Evolutionary conservation across 345 rosid species (phyloP), one percentile per base, ranked within the genome.

Genomic region (Eucalyptus grandis): DNA sequence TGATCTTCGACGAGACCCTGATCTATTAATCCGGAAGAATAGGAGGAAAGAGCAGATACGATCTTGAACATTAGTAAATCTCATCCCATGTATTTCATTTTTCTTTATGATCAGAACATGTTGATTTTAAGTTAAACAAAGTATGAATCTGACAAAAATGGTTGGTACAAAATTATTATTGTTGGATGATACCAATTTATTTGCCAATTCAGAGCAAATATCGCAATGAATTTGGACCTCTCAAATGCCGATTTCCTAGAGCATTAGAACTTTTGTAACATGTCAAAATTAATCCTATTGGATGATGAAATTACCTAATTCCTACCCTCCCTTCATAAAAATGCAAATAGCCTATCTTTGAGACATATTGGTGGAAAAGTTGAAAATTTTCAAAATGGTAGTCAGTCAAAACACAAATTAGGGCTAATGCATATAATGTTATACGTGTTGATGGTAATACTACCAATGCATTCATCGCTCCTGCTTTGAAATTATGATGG

Each of bases 391-490:
- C 83, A 77, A 40, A 72, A 77, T 37, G 27, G 0, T 77, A 77
- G 47, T 77, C 46, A 40, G 47, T 77, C 47, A 9, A 77, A 77
- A 77, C 2, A 30, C 27, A 77, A 77, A 21, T 37, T 21, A 40
- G 83, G 46, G 82, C 47, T 21, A 22, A 37, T 19, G 13, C 5
- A 37, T 72, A 72, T 37, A 37, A 1, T 44, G 1, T 67, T 10
- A 31, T n/a, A 31, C 30, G 62, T 49, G 81, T 17, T n/a, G 83
- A 37, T 69, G 2, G 30, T 27, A 80, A 24, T 12, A 85, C 0
- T 72, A 94, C 96, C 93, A 94, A 47, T 16, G 96, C 92, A 89
- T 94, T 94, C 90, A 92, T 72, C n/a, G 96, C 94, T 87, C 96
- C 96, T 26, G 96, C 95, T 90, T 94, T 94, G 89, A 92, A 93